Evolutionary conservation across 2,329 filamentous ascomycete genomes (phyloP).

Genomic region (Bimuria novae-zelandiae): DNA sequence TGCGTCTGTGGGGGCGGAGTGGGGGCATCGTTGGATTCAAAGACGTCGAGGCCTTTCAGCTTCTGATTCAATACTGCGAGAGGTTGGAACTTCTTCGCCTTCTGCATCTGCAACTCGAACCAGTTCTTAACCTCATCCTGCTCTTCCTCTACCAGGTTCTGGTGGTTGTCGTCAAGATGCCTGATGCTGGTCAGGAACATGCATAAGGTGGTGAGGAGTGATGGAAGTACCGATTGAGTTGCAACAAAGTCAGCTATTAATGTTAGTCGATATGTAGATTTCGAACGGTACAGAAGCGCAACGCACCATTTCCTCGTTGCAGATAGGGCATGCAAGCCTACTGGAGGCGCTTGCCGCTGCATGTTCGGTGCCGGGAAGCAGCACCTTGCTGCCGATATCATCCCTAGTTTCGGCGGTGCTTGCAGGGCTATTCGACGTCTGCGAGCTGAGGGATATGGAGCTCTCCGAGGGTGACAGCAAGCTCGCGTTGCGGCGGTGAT

Average conservation of each 20-base stretch:
- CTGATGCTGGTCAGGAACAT: slow-evolving; percentile 46
- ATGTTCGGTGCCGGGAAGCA: slow-evolving; percentile 64
- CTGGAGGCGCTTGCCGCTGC: slow-evolving; percentile 64
- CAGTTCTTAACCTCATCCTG: slow-evolving; percentile 96
- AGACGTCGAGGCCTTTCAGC: slow-evolving; percentile 87
- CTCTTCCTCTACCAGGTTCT: slow-evolving; percentile 83
- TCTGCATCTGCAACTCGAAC: slow-evolving; percentile 93
- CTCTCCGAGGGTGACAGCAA: slow-evolving; percentile 69
- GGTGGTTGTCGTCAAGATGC: slow-evolving; percentile 86
- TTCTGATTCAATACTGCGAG: slow-evolving; percentile 92
- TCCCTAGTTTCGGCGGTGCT: slow-evolving; percentile 69
- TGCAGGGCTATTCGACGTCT: slow-evolving; percentile 71
- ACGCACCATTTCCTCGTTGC: slow-evolving; percentile 91
- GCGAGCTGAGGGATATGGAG: slow-evolving; percentile 77
- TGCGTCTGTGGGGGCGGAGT: slow-evolving; percentile 45
- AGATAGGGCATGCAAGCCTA: slow-evolving; percentile 92
- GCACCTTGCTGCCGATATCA: slow-evolving; percentile 81
- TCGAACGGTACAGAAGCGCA: slow-evolving; percentile 16
- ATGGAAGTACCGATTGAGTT: slow-evolving; percentile 68
- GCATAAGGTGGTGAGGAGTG: slow-evolving; percentile 6
- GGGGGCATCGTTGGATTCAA: slow-evolving; percentile 82
- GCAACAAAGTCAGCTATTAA: slow-evolving; percentile 79
- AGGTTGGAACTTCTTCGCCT: slow-evolving; percentile 91
- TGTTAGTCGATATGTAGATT: slow-evolving; percentile 28
- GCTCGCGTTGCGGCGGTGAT: slow-evolving; percentile 50